Evolutionary conservation across 2,329 filamentous ascomycete genomes (phyloP).

Genomic region (Stagonosporopsis cucurbitacearum): DNA sequence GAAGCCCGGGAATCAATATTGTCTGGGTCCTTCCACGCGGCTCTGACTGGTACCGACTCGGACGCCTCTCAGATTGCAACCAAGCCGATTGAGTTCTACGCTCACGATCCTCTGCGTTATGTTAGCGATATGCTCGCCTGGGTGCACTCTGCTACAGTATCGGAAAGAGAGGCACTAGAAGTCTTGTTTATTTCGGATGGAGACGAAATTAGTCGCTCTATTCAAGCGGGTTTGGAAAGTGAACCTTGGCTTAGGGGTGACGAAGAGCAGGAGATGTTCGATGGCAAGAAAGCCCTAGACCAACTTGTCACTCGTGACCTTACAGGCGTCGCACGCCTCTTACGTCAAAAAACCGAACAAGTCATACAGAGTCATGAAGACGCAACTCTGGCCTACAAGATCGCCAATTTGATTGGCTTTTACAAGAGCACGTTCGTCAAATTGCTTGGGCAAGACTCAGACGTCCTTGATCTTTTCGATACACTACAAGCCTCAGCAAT

Average conservation of each 20-base stretch:
- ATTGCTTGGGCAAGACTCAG: constrained; percentile 72
- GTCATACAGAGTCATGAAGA: constrained; percentile 93
- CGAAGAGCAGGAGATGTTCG: constrained; percentile 65
- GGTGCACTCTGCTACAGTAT: constrained; percentile 92
- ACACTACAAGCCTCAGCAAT: constrained; percentile 78
- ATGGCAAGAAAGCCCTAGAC: constrained; percentile 80
- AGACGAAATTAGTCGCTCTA: constrained; percentile 82
- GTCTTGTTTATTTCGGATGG: constrained; percentile 89
- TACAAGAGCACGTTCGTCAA: constrained; percentile 86
- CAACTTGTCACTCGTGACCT: constrained; percentile 88
- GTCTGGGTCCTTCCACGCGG: constrained; percentile 86
- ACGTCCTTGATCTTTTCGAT: constrained; percentile 71
- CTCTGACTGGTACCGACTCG: constrained; percentile 76
- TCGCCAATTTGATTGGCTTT: constrained; percentile 87
- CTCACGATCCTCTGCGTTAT: constrained; percentile 90
- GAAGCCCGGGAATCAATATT: constrained; percentile 86
- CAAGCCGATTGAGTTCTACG: constrained; percentile 92
- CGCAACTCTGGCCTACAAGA: constrained; percentile 83
- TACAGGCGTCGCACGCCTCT: constrained; percentile 77
- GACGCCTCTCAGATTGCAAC: constrained; percentile 61
- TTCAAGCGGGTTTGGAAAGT: constrained; percentile 79
- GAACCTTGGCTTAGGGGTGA: constrained; percentile 79
- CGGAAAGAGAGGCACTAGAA: constrained; percentile 90
- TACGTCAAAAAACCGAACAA: constrained; percentile 90
- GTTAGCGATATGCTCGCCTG: constrained; percentile 97